Percentiles rank a stretch among this genome's conserved stretches.
Conservation (phyloP, 331 rosid genomes). For the Malus hybrid region DNA sequence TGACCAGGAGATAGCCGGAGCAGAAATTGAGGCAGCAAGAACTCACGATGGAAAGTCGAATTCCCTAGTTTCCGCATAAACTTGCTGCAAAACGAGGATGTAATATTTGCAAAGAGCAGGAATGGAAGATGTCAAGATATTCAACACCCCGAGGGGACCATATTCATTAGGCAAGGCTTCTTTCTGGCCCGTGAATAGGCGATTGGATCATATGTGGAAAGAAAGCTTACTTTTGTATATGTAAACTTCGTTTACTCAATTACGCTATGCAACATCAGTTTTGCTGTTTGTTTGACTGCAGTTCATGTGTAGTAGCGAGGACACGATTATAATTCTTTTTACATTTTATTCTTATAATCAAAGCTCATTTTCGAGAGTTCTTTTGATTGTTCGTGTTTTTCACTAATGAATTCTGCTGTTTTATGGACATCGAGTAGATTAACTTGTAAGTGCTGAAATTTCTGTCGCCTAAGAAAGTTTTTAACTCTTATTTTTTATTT, state of each 20-base stretch:
- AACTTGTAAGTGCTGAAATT: too few species aligned
- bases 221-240: not conserved
- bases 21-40: not conserved
- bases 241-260: not conserved
- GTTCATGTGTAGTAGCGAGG: too few species aligned
- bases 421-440: too few species aligned
- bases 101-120: not conserved
- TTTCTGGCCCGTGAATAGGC: constrained; percentile 18
- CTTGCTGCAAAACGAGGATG: not conserved
- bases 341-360: constrained; percentile 5
- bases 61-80: not conserved
- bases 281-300: too few species aligned
- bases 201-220: constrained; percentile 10
- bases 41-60: not conserved
- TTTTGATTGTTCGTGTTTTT: not conserved
- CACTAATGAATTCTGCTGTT: too few species aligned
- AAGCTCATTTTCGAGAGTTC: not conserved
- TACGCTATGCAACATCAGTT: too few species aligned
- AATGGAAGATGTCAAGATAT: not conserved
- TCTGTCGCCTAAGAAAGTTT: not conserved
- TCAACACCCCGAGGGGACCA: constrained; percentile 3
- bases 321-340: not conserved
- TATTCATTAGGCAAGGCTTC: constrained; percentile 16
- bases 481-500: not conserved
- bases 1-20: not conserved